Base-by-base conservation (phyloP, 2,329 filamentous ascomycete species). In the Colletotrichum nymphaeae region DNA sequence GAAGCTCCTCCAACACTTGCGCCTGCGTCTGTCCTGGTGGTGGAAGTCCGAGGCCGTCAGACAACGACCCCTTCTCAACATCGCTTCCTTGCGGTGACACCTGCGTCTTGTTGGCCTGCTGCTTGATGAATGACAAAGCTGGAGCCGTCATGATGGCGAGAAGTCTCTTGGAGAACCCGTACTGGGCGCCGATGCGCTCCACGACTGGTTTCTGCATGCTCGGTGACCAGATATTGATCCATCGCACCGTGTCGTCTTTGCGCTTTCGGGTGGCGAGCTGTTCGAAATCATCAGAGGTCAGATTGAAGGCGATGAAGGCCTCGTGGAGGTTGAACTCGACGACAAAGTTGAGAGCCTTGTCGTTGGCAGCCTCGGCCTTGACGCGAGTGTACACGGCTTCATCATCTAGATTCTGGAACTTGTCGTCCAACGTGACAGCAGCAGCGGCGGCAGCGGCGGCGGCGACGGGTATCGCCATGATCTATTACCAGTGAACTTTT, bases 191-290 rank as follows among this genome's bases (percentile, higher is more conserved):
- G 28, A 95, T 86, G 4, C 81, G 76, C 76, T 85, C 71, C 57
- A 95, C 85, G 11, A 88, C 78, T 3, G 88, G 84, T 46, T 83
- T 84, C 76, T 94, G 92, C 22, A 82, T 80, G 76, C 90, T 88
- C 0, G 93, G 93, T 59, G 89, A 86, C 91, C 92, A 95, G 30
- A 95, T 87, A 75, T 95, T 94, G 76, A 95, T 94, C 93, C 93
- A 95, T 80, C 93, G 87, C 4, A 93, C 85, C 67, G 49, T 78
- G 56, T 67, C 67, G 37, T 69, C 63, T 2, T 77, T 59, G n/a
- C 75, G 76, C 57, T 78, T 74, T 12, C 74, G 74, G 12, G 16
- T 42, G 16, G 78, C 73, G 37, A 87, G 78, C 2, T 90, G 79
- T 22, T 79, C 69, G 35, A 91, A 79, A 3, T 87, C 83, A 1